Evolutionary conservation across 1,284 basidiomycete species (phyloP).

Genomic region (Athelia sp.): DNA sequence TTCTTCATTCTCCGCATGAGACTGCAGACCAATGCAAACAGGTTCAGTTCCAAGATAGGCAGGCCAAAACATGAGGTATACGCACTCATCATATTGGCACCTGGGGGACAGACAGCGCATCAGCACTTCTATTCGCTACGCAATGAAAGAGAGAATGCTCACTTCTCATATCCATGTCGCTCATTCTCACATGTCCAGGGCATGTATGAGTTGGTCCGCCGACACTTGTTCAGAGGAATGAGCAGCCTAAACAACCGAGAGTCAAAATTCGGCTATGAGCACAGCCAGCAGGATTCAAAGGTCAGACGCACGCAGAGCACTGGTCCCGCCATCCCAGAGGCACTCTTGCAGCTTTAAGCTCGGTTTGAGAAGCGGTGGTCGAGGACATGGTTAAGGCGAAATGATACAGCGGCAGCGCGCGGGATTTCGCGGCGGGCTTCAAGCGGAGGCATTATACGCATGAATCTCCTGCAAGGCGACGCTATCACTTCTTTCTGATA

Average conservation of each 20-base stretch:
- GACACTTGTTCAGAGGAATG: slow-evolving; percentile 81
- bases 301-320: slow-evolving; percentile 83
- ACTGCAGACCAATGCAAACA: slow-evolving; percentile 32
- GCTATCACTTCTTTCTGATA: too few relatives aligned
- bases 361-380: slow-evolving; percentile 78
- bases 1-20: slow-evolving; percentile 83
- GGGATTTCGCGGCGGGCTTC: too few relatives aligned
- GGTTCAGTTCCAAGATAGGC: slow-evolving; percentile 6
- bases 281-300: not conserved
- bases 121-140: not conserved
- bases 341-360: slow-evolving; percentile 73
- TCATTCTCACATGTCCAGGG: slow-evolving; percentile 86
- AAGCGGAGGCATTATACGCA: too few relatives aligned
- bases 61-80: slow-evolving; percentile 15
- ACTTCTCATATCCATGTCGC: slow-evolving; percentile 74
- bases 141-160: slow-evolving; percentile 24
- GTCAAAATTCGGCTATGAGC: not conserved
- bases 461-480: too few relatives aligned
- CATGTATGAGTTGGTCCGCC: slow-evolving; percentile 65
- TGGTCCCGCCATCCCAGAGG: slow-evolving; percentile 87
- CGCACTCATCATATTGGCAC: slow-evolving; percentile 89
- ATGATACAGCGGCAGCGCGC: too few relatives aligned
- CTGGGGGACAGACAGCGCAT: slow-evolving; percentile 34
- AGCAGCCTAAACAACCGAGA: slow-evolving; percentile 51
- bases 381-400: slow-evolving; percentile 51